These are phyloP conservation scores for Barnettozyma pratensis DNA, from an alignment of 805 yeast species.

Conservation along the genomic window DNA sequence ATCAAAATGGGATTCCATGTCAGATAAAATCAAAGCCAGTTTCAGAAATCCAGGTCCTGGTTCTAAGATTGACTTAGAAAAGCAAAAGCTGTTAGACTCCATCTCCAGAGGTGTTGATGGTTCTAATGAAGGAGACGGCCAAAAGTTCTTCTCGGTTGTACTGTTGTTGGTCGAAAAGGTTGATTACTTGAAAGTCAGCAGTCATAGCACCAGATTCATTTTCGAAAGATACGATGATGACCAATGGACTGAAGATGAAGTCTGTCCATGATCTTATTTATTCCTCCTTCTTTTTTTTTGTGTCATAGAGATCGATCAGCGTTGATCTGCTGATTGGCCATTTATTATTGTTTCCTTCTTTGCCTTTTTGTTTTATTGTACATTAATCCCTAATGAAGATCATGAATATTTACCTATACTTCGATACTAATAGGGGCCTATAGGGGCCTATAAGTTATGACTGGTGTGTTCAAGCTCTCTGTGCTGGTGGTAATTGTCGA, in stretches of 20 bases:
- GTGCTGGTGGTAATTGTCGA: too few relatives aligned
- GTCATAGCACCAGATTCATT: conserved; percentile 44
- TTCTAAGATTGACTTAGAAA: conserved; percentile 48
- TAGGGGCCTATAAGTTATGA: too few relatives aligned
- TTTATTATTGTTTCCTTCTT: background rate
- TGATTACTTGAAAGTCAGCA: conserved; percentile 60
- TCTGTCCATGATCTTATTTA: conserved; percentile 51
- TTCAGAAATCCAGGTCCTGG: conserved; percentile 75
- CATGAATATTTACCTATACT: background rate
- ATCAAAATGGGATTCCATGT: conserved; percentile 58
- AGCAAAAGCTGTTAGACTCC: conserved; percentile 56
- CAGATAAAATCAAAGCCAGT: conserved; percentile 54
- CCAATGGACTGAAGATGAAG: conserved; percentile 72
- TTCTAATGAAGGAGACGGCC: conserved; percentile 50
- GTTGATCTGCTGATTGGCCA: background rate
- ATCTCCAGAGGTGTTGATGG: conserved; percentile 84
- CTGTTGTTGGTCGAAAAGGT: conserved; percentile 66
- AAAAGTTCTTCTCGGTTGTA: conserved; percentile 62
- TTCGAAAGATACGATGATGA: conserved; percentile 50
- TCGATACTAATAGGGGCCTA: too few relatives aligned
- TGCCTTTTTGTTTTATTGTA: background rate
- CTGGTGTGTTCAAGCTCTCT: too few relatives aligned
- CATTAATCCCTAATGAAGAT: background rate
- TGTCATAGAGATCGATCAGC: background rate
- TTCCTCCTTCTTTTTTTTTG: conserved; percentile 1